Evolutionary conservation across 768 basidiomycete species (phyloP), one percentile per base, ranked within the genome.

Genomic region (Hypsizygus marmoreus): DNA sequence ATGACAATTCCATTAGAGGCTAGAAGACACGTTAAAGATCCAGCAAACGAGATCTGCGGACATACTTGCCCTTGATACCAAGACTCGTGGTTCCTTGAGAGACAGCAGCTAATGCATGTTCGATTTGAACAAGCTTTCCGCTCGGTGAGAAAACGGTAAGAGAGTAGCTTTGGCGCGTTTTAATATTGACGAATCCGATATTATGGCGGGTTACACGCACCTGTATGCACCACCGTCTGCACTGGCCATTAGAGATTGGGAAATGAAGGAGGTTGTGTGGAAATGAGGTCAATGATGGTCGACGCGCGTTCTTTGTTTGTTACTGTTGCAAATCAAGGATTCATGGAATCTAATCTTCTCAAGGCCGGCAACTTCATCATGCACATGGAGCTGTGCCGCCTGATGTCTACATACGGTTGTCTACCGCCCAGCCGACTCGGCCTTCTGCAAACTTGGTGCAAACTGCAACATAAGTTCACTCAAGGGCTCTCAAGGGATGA

Each of bases 1-100:
- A 99, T 92, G 53, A 99, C 97, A 61, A 99, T 95, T 48, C 97
- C 97, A 69, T 99, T 99, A 32, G 97, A 91, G 22, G 97, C 97
- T 98, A 53, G 7, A 20, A 16, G 14, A 7, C n/a, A n/a, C n/a
- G 9, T 45, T 40, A 7, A 29, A 41, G 40, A 28, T 62, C 30
- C 43, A 50, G 47, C 58, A 56, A 49, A 41, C 28, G 35, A 42
- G 24, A 3, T 43, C 33, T 45, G 41, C 40, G 39, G 38, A 19
- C n/a, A 40, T 44, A 47, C 72, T 52, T 58, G 95, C 97, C 97
- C 79, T 98, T 98, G 68, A 99, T 97, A 43, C 97, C 97, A 34
- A 99, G 82, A 70, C 91, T 94, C 32, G 97, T 98, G 34, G 94
- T 95, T 48, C 95, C 95, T 57, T 90, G 88, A 17, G 90, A 82